phyloP scores from a whole-genome alignment of 257 asterid genomes.

The Ocimum tenuiflorum region DNA sequence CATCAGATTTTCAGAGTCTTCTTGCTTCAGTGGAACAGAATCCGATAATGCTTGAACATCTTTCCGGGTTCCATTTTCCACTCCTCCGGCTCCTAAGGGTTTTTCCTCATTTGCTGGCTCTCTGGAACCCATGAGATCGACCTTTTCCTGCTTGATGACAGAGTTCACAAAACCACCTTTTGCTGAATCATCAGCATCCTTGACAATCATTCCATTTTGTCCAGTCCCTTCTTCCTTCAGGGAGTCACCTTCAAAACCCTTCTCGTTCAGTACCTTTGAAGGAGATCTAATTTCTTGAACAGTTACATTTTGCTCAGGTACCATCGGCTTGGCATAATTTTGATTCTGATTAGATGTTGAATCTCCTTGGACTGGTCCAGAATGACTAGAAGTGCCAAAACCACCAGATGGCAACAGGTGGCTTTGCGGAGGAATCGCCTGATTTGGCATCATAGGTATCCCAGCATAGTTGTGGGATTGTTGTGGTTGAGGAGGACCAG shows the following conservation, averaged over 20 bases:
- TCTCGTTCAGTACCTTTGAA: slow-evolving; percentile 30
- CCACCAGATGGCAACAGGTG: slow-evolving; percentile 37
- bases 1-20: slow-evolving; percentile 25
- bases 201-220: slow-evolving; percentile 18
- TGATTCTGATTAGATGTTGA: slow-evolving; percentile 33
- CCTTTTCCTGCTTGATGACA: slow-evolving; percentile 39
- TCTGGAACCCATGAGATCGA: slow-evolving; percentile 15
- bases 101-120: slow-evolving; percentile 39
- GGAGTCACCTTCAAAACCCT: slow-evolving; percentile 36
- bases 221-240: slow-evolving; percentile 14
- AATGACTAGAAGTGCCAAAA: slow-evolving; percentile 33
- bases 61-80: slow-evolving; percentile 24
- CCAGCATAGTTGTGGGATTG: slow-evolving; percentile 45
- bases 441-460: slow-evolving; percentile 46
- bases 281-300: slow-evolving; percentile 33
- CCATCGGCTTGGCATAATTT: slow-evolving; percentile 29
- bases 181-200: slow-evolving; percentile 29
- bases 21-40: slow-evolving; percentile 23
- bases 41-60: slow-evolving; percentile 15
- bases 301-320: slow-evolving; percentile 31
- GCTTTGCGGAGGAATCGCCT: slow-evolving; percentile 39
- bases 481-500: slow-evolving; percentile 54
- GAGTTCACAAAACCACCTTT: slow-evolving; percentile 42
- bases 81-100: slow-evolving; percentile 28
- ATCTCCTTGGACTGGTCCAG: slow-evolving; percentile 39